A percentile compares a stretch with the other conserved stretches of the same genome.
phyloP scores from a whole-genome alignment of 768 basidiomycete genomes.

The Calocera viscosa region DNA sequence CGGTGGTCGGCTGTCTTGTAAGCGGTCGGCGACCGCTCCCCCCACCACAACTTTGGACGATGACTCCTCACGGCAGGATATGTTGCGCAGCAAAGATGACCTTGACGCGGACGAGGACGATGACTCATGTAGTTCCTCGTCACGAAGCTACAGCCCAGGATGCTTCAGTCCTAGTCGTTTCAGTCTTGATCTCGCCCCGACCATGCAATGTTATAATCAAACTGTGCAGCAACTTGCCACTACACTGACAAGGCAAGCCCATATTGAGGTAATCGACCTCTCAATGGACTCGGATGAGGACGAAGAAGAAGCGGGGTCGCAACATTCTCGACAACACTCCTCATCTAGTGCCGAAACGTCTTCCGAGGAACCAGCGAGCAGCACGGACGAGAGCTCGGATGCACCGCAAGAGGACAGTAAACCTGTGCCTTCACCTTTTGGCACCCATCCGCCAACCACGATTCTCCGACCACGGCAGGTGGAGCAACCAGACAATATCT shows the following conservation, averaged over 20 bases:
- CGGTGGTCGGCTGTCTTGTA: no score
- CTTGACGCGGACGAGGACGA: no score
- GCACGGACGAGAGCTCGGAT: not conserved
- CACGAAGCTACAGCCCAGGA: no score
- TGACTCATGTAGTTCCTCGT: no score
- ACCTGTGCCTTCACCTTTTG: not conserved
- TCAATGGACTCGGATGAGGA: not conserved
- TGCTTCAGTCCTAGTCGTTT: no score
- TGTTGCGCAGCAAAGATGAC: no score
- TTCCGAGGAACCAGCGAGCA: not conserved
- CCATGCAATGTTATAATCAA: not conserved
- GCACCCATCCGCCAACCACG: not conserved
- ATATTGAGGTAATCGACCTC: not conserved
- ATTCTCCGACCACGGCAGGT: not conserved
- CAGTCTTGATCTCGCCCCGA: not conserved
- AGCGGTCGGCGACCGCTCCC: no score
- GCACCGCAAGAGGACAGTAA: not conserved
- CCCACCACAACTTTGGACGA: no score
- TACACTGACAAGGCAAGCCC: not conserved
- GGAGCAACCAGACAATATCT: not conserved
- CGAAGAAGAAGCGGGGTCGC: not conserved
- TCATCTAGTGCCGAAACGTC: no score
- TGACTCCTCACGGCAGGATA: no score
- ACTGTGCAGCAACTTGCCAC: not conserved
- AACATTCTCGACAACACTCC: no score